phyloP scores from a whole-genome alignment of 768 basidiomycete genomes.

The Hericium rajendrae region DNA sequence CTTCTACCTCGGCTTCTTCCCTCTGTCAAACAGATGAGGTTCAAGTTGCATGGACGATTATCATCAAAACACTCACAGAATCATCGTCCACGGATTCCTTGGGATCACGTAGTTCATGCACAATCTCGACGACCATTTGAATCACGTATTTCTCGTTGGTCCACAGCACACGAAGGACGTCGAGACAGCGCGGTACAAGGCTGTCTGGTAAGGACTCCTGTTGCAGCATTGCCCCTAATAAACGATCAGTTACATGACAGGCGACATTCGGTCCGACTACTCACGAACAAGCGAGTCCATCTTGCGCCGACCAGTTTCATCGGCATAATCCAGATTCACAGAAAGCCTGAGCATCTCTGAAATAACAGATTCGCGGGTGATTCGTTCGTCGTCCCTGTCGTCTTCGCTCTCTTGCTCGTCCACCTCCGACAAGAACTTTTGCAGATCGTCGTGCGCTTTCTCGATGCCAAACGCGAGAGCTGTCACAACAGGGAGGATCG shows the following conservation, averaged over 20 bases:
- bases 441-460: conserved; percentile 54
- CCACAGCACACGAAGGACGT: conserved; percentile 68
- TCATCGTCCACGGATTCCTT: conserved; percentile 30
- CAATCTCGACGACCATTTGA: conserved; percentile 78
- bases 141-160: conserved; percentile 77
- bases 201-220: conserved; percentile 58
- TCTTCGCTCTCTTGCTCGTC: conserved; percentile 27
- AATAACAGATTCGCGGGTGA: conserved; percentile 58
- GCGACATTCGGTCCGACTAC: conserved; percentile 21
- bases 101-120: conserved; percentile 67
- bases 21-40: conserved; percentile 7
- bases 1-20: conserved; percentile 13
- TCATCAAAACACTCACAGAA: background rate
- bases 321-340: conserved; percentile 76
- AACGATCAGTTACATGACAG: background rate
- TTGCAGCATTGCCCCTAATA: conserved; percentile 70
- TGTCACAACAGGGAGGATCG: conserved; percentile 75
- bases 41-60: background rate
- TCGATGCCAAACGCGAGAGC: conserved; percentile 70
- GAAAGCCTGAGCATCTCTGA: conserved; percentile 75
- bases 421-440: conserved; percentile 29
- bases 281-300: conserved; percentile 80
- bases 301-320: conserved; percentile 83
- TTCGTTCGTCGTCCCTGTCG: conserved; percentile 35
- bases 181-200: conserved; percentile 68